A percentile compares a stretch with the other conserved stretches of the same genome.
phyloP scores from a whole-genome alignment of 2,329 filamentous ascomycete genomes.

The Pseudopyrenochaeta lycopersici region DNA sequence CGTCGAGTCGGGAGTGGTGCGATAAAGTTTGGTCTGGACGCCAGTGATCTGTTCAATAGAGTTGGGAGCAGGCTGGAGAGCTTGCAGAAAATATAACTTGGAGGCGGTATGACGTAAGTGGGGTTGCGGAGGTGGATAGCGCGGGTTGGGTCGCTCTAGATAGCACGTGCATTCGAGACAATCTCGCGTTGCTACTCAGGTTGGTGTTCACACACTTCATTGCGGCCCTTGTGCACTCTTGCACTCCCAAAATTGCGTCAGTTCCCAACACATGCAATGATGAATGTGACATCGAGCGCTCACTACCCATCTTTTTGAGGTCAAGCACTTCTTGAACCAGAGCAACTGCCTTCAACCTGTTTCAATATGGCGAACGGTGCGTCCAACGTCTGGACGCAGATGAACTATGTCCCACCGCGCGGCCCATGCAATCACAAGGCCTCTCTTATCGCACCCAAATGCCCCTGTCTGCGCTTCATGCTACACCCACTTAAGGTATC shows the following conservation, averaged over 20 bases:
- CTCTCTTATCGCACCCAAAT: slow-evolving; percentile 56
- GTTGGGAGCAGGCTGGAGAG: background rate
- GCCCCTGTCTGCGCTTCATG: slow-evolving; percentile 66
- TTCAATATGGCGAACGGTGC: slow-evolving; percentile 25
- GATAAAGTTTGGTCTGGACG: too few species aligned
- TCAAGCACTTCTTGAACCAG: too few species aligned
- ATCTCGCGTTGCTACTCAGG: slow-evolving; percentile 19
- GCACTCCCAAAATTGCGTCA: background rate
- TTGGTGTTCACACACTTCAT: background rate
- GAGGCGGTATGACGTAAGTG: slow-evolving; percentile 6
- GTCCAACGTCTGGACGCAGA: slow-evolving; percentile 59
- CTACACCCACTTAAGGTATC: slow-evolving; percentile 63
- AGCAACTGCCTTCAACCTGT: background rate
- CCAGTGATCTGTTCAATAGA: too few species aligned
- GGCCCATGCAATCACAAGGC: slow-evolving; percentile 62
- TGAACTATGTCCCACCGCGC: slow-evolving; percentile 61
- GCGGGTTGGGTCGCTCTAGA: slow-evolving; percentile 5
- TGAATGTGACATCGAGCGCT: background rate
- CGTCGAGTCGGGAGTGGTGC: too few species aligned
- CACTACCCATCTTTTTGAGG: too few species aligned
- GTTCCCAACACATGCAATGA: background rate
- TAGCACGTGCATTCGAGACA: slow-evolving; percentile 34
- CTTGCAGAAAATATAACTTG: background rate
- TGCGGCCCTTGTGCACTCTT: background rate
- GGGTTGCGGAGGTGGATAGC: slow-evolving; percentile 7